Evolutionary conservation across 2,329 filamentous ascomycete genomes (phyloP), one percentile per base, ranked within the genome.

Genomic region (Waltergamsia citrina): DNA sequence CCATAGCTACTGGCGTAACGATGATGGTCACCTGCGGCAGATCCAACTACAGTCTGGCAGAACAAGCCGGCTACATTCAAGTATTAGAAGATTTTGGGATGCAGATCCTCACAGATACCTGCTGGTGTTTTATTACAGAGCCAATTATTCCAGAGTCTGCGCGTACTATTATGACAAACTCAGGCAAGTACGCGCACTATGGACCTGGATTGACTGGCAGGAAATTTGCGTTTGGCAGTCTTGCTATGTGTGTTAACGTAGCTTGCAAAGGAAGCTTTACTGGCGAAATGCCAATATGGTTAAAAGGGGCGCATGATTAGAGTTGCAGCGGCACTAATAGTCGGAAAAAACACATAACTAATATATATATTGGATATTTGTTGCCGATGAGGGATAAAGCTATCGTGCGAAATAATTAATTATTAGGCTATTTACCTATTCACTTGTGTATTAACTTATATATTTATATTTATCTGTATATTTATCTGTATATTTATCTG

Each of bases 161-260:
- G 0, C 42, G 43, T 3, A 50, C 43, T 2, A 56, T 67, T 35
- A 56, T 62, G 61, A 65, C 56, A 0, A 66, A 66, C 33, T 67
- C 63, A 2, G 60, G 47, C 1, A 67, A 67, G 40, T 65, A 66
- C 41, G 62, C 62, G 0, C 60, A 67, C 43, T 67, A 66, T 22
- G 56, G 53, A 1, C 49, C 49, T 1, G 47, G 47, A 1, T 32
- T 51, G 5, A 42, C 42, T 1, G 38, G 44, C 7, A 43, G 35
- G 25, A 33, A 27, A 1, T 50, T 50, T 23, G 38, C 42, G 7
- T 55, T 53, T 36, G 46, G 41, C 1, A 44, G 46, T 12, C 26
- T 52, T 11, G 43, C 36, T 21, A 34, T 14, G 0, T 53, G 49
- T 33, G 41, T 52, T 22, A 37, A 42, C 2, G 42, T 44, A 2